Evolutionary conservation across 2,329 filamentous ascomycete species (phyloP), one percentile per base, ranked within the genome.

Genomic region (Arthrobotrys pseudoclavata): DNA sequence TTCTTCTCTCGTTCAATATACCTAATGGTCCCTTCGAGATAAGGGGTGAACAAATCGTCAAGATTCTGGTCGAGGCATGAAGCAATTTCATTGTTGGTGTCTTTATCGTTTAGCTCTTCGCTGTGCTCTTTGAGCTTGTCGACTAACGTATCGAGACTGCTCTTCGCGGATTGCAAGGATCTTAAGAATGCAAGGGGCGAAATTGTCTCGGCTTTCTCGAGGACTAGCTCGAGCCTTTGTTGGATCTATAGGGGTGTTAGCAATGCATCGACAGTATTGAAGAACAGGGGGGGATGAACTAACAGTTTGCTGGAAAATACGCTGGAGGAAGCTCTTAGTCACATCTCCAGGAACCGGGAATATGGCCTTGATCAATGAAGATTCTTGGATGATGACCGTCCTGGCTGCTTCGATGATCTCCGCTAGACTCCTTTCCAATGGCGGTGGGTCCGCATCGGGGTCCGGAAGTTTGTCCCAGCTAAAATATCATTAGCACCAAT

Each of bases 291-390:
- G 29, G 13, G 24, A 20, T 29, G 31, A 12, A 45, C 76, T 18
- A 67, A 74, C 64, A 1, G 95, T 98, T 84, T 99, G 96, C 83
- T 99, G 96, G 82, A 99, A 99, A 10, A 99, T 91, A 80, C 96
- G 89, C 84, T 99, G 96, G 63, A 99, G 88, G 81, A 99, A 99
- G 81, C 95, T 95, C 79, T 91, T 91, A 62, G 99, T 86, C 0
- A 99, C 96, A 76, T 95, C 94, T 81, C 99, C 96, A 81, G 97
- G 95, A 83, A 94, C 97, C 0, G 96, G 96, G 82, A 99, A 99
- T 0, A 96, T 95, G 63, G 94, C 90, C 84, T 96, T 97, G 83
- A 99, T 98, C 83, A 97, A 97, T 80, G 93, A 92, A 9, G 95
- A 97, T 82, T 99, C 96, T 82, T 98, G 95, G 83, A 98, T 95